Base-by-base conservation (phyloP, 345 rosid genomes). In the Noccaea bulbosa region DNA sequence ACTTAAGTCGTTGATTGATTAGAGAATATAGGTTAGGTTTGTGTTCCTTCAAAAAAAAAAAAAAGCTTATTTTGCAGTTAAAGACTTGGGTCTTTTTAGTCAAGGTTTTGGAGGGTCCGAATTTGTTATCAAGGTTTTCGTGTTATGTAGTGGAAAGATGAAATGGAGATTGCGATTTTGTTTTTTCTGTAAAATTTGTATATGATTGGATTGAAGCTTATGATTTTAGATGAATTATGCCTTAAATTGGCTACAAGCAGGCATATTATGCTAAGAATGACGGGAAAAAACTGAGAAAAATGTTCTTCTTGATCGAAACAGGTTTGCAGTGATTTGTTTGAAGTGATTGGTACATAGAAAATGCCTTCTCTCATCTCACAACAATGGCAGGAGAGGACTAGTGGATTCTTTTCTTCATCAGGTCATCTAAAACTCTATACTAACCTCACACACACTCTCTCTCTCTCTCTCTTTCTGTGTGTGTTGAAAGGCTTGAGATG, bases 331-430 rank as follows among this genome's bases (percentile, higher is more conserved):
- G 61, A 50, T 15, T 58, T 40, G 61, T 57, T 65, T 48, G 20
- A 49, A 65, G 66, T 7, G 10, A 0, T 57, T 27, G 53, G 41
- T 57, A 49, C 49, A 1, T 40, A 62, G 78, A 66, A 67, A 75
- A 93, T 93, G 98, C 84, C 96, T 81, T 83, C 96, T 35, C 83
- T 83, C 3, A 67, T 66, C 74, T 82, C 93, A 77, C 92, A 89
- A 12, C 96, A 77, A 77, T 91, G 97, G 98, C 91, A 88, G 70
- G 96, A 91, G 66, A 86, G 72, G 80, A 88, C 98, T 43, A 86
- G 74, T 67, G 92, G 81, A 22, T 93, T 93, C 77, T 84, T 93
- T 80, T 91, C 98, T 66, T 86, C 96, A 41, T 91, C 98, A 51
- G 98, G 98, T 93, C 63, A 17, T 59, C 51, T 55, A 54, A 16